Evolutionary conservation across 2,329 filamentous ascomycete genomes (phyloP), one percentile per base, ranked within the genome.

Genomic region (Alternaria sp.): DNA sequence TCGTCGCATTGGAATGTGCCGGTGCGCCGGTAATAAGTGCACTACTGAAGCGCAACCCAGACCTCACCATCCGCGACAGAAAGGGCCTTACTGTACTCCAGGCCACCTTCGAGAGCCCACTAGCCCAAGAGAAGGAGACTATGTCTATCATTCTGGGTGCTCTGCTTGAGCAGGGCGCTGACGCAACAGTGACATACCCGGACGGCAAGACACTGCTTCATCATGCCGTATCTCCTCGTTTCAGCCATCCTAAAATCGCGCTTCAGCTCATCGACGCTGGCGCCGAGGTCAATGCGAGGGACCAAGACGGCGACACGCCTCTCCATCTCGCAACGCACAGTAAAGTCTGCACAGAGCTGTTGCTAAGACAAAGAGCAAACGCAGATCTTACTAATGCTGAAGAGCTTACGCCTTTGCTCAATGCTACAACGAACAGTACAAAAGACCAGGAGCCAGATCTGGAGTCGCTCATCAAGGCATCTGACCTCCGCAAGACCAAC

Each of bases 121-220:
- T 67, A n/a, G 69, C 65, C 15, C 67, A 72, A 12, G 71, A 77
- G 25, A 73, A 71, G 45, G 71, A 74, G 26, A 65, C 64, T 2
- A 67, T 75, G 10, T 53, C 65, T 7, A 67, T 58, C 0, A 61
- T 78, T 9, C 66, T 74, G 30, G 70, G 74, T 25, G 61, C 71
- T 11, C 43, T 78, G 10, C 69, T 79, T 3, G 66, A 71, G 2
- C 66, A 69, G 28, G 74, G 71, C 20, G 75, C 72, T 1, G 67
- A 77, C 59, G 46, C 67, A 9, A 57, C 33, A 9, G 66, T 69
- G 10, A 66, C 53, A 20, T 78, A 75, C 50, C 50, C 70, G 2
- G 72, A 78, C 54, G 74, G 75, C 26, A 72, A 68, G 50, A 78
- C 74, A 12, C 60, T 78, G 15, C 71, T 79, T 28, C 77, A 79